Percentiles rank a stretch among this genome's conserved stretches.
Conservation (phyloP, 129 eudicot genomes). For the Chrysanthemum lavandulifolium region DNA sequence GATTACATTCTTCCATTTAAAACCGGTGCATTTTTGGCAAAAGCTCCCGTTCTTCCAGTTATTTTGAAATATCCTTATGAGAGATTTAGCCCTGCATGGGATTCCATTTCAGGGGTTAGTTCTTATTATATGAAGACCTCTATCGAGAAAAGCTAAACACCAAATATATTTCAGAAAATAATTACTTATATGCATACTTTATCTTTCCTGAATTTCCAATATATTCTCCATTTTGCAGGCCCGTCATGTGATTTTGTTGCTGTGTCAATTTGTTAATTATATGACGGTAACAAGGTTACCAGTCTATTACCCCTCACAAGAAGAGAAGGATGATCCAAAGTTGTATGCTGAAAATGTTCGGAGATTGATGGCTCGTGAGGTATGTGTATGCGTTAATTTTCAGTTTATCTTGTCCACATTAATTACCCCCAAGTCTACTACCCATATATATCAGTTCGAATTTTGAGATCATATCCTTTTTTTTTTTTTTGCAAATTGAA, state of each 20-base stretch:
- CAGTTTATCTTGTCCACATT: background rate
- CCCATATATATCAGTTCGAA: background rate
- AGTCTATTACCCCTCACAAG: slow-evolving; percentile 83
- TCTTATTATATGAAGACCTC: background rate
- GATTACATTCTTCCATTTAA: slow-evolving; percentile 87
- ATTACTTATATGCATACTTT: background rate
- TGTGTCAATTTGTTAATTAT: slow-evolving; percentile 86
- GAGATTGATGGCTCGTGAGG: slow-evolving; percentile 87
- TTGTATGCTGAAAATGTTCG: slow-evolving; percentile 84
- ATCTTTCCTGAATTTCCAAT: background rate
- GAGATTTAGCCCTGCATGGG: slow-evolving; percentile 99
- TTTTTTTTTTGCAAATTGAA: background rate
- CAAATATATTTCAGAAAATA: background rate
- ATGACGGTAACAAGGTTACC: slow-evolving; percentile 75
- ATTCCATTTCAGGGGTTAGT: slow-evolving; percentile 92
- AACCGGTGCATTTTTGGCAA: slow-evolving; percentile 84
- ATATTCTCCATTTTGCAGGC: slow-evolving; percentile 36
- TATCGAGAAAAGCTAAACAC: background rate
- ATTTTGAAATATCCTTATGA: slow-evolving; percentile 85
- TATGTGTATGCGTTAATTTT: slow-evolving; percentile 23
- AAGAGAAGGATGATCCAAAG: slow-evolving; percentile 86
- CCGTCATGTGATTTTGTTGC: slow-evolving; percentile 75
- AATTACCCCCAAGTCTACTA: background rate
- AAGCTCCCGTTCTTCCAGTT: slow-evolving; percentile 89
- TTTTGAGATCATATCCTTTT: background rate